Evolutionary conservation across 257 asterid genomes (phyloP).

Genomic region (Datura wrightii): DNA sequence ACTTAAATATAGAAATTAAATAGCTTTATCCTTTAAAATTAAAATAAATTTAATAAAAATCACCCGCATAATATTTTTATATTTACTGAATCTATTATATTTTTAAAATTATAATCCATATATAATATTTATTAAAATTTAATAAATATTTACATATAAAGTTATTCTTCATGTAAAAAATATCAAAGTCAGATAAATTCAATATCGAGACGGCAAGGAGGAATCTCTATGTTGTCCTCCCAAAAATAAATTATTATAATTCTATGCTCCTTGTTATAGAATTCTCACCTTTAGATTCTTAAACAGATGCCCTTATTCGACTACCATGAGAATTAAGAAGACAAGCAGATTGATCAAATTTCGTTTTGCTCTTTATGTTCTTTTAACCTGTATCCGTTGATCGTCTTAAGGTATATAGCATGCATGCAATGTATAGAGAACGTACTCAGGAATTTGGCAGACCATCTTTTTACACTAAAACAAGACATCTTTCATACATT

Average conservation of each 20-base stretch:
- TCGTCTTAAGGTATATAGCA: neutral
- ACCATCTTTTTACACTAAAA: neutral
- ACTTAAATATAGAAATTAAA: neutral
- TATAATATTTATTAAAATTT: too few relatives aligned
- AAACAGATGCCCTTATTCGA: too few relatives aligned
- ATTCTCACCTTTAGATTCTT: too few relatives aligned
- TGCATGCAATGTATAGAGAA: constrained; percentile 35
- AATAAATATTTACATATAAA: too few relatives aligned
- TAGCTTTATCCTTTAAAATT: too few relatives aligned
- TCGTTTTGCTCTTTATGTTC: neutral
- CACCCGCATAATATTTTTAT: too few relatives aligned
- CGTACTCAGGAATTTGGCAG: neutral
- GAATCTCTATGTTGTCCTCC: neutral
- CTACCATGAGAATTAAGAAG: neutral
- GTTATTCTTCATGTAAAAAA: too few relatives aligned
- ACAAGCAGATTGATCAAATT: neutral
- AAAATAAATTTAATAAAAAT: too few relatives aligned
- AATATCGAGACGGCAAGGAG: neutral
- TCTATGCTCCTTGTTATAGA: neutral
- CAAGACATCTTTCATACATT: neutral
- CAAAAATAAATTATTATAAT: neutral
- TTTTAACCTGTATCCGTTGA: neutral
- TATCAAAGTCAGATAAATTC: neutral
- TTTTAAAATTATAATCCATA: neutral
- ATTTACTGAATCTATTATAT: neutral